Percentiles rank a stretch among this genome's conserved stretches.
Conservation (phyloP, 2,329 filamentous ascomycete genomes). For the Trichoderma sp. region DNA sequence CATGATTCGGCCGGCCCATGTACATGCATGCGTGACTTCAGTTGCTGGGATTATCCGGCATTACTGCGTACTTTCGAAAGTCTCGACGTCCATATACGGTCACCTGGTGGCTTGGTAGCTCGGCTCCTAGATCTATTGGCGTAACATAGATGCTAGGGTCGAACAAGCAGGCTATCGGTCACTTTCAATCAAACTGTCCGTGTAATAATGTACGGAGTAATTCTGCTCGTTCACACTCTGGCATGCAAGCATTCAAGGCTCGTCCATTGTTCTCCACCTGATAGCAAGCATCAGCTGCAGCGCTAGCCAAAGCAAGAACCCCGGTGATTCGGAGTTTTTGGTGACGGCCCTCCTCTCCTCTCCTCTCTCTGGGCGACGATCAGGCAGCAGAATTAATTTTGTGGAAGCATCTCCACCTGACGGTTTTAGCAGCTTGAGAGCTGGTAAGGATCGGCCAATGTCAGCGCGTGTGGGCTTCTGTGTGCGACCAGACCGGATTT, state of each 20-base stretch:
- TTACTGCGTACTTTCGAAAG: neutral
- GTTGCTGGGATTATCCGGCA: neutral
- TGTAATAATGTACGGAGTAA: neutral
- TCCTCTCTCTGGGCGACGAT: constrained; percentile 1
- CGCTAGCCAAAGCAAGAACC: neutral
- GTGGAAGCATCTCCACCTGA: constrained; percentile 20
- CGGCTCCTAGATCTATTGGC: neutral
- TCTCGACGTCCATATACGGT: neutral
- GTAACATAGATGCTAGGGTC: neutral
- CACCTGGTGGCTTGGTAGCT: neutral
- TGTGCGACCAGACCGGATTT: neutral
- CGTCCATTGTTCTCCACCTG: neutral
- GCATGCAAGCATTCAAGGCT: neutral
- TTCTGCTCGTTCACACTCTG: neutral
- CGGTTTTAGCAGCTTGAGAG: neutral
- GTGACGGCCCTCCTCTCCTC: constrained; percentile 2
- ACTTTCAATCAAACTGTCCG: neutral
- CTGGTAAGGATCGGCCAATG: neutral
- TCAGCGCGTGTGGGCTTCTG: neutral
- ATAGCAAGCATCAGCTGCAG: neutral
- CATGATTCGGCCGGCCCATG: neutral
- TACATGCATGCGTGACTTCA: neutral
- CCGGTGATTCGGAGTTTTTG: constrained; percentile 14
- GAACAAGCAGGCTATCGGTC: neutral
- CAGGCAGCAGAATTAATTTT: constrained; percentile 26